phyloP scores from a whole-genome alignment of 257 asterid species.

The Nicotiana tomentosiformis region DNA sequence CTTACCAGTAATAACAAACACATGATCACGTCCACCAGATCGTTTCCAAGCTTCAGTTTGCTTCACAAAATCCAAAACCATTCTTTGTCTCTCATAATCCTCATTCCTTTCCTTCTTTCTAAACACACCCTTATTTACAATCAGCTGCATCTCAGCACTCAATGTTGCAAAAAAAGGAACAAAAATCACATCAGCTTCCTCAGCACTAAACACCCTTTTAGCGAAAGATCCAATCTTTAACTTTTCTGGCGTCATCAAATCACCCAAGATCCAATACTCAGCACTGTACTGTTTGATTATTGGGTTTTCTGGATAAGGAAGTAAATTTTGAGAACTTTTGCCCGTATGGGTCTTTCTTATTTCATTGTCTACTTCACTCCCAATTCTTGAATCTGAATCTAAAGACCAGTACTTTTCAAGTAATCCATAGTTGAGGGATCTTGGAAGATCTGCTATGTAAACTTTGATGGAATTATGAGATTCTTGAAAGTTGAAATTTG shows the following conservation, averaged over 20 bases:
- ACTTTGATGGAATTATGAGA: conserved; percentile 46
- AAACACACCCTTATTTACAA: conserved; percentile 63
- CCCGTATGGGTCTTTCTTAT: conserved; percentile 44
- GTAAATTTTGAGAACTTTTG: conserved; percentile 23
- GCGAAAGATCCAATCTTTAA: conserved; percentile 52
- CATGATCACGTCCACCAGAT: conserved; percentile 94
- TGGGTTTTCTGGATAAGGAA: conserved; percentile 80
- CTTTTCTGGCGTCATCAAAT: conserved; percentile 46
- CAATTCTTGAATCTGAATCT: conserved; percentile 55
- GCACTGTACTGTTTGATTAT: conserved; percentile 90
- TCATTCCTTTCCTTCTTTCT: conserved; percentile 84
- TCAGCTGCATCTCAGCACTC: conserved; percentile 89
- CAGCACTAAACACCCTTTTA: conserved; percentile 45
- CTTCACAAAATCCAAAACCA: conserved; percentile 63
- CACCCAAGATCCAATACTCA: conserved; percentile 96
- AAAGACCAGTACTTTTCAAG: conserved; percentile 69
- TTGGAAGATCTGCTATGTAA: conserved; percentile 65
- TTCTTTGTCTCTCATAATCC: conserved; percentile 77
- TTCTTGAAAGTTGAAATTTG: conserved; percentile 25
- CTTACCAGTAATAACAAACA: conserved; percentile 85
- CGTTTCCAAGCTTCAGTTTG: conserved; percentile 70
- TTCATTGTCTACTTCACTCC: conserved; percentile 80
- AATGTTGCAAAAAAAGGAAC: conserved; percentile 90
- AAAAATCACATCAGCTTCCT: conserved; percentile 80
- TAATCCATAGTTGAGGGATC: conserved; percentile 87